Evolutionary conservation across 495 filamentous ascomycete species (phyloP), one percentile per base, ranked within the genome.

Genomic region (Trichocladium antarcticum): DNA sequence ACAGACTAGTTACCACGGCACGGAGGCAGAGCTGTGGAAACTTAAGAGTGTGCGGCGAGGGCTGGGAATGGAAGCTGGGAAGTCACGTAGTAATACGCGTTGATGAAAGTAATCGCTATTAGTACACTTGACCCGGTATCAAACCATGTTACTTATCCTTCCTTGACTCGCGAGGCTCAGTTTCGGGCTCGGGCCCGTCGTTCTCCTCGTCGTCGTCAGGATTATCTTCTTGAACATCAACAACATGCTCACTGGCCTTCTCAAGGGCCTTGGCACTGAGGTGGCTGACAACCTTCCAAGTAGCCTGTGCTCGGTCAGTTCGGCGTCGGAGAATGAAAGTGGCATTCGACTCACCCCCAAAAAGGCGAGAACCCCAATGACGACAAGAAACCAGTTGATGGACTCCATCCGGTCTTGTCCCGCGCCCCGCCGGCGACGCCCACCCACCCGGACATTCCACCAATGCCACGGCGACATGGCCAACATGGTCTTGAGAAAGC

Each of bases 1-100:
- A 80, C 75, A 84, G 88, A 94, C 89, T 88, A 77, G 90, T 88
- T 78, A 80, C 75, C 85, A 88, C 78, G 71, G 74, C 80, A 90
- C 80, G 73, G 82, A 71, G 56, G 76, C 73, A 70, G 60, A 64
- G 66, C 68, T 68, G 78, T 85, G 88, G 73, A 83, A 93, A 89
- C 89, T 95, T 79, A 93, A 92, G 82, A 81, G 84, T 82, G 84
- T 89, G 87, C 87, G 70, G 47, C 64, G 59, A 41, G 37, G 43
- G n/a, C 28, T 42, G 8, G 24, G 39, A 45, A 40, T 34, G 12
- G 28, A 43, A 32, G 36, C 9, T 19, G 19, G n/a, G n/a, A n/a
- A n/a, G n/a, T n/a, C n/a, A n/a, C n/a, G n/a, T n/a, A n/a, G n/a
- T n/a, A n/a, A n/a, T n/a, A n/a, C n/a, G n/a, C n/a, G n/a, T n/a